These are phyloP conservation scores for Aspergillus cejpii DNA, from an alignment of 2,329 filamentous ascomycete species.

Conservation along the genomic window DNA sequence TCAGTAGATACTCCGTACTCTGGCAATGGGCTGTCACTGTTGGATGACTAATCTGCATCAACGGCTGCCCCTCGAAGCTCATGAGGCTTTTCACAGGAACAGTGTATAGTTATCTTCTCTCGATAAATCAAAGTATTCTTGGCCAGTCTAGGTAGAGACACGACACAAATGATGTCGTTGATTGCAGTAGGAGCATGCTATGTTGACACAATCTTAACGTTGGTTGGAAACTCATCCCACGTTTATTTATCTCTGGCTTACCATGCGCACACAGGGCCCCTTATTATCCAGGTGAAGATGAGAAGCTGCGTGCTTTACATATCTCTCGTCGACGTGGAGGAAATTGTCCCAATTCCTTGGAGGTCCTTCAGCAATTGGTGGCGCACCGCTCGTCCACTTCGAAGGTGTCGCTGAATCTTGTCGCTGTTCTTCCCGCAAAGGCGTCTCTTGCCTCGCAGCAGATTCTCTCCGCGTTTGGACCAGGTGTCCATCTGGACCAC, in stretches of 20 bases:
- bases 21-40: too few relatives aligned
- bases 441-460: constrained; percentile 47
- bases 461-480: constrained; percentile 51
- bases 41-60: constrained; percentile 22
- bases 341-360: constrained; percentile 64
- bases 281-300: constrained; percentile 62
- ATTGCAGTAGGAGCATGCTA: constrained; percentile 63
- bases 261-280: constrained; percentile 28
- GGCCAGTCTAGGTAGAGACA: background rate
- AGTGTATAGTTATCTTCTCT: too few relatives aligned
- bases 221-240: constrained; percentile 22
- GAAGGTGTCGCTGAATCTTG: constrained; percentile 31
- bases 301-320: constrained; percentile 60
- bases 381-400: constrained; percentile 6
- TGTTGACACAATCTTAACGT: constrained; percentile 63
- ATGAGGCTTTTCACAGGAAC: background rate
- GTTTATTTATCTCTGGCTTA: background rate
- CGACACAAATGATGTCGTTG: constrained; percentile 44
- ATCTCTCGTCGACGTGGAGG: constrained; percentile 59
- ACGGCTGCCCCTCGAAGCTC: background rate
- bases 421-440: constrained; percentile 48
- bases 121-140: too few relatives aligned
- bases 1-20: too few relatives aligned
- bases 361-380: constrained; percentile 62
- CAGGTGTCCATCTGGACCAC: constrained; percentile 45